Conservation (phyloP, 345 rosid genomes). For the Gossypium mustelinum region DNA sequence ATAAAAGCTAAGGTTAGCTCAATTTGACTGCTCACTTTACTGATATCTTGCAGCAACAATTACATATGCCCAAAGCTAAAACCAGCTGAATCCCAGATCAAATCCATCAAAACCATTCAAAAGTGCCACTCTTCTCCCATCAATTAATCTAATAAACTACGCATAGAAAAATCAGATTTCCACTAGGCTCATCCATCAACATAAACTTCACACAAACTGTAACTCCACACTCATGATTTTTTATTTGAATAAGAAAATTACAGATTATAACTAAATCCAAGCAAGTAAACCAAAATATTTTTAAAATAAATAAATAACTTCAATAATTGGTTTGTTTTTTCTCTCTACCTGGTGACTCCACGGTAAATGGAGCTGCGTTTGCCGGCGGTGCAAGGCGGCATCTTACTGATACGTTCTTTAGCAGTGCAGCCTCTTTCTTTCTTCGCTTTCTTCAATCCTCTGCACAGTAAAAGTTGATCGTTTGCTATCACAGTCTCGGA, state of each 20-base stretch:
- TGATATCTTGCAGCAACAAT: not conserved
- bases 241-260: not conserved
- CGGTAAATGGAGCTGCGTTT: constrained; percentile 99
- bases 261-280: not conserved
- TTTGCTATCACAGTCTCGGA: constrained; percentile 69
- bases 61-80: not conserved
- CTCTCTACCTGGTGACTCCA: constrained; percentile 84
- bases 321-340: not conserved
- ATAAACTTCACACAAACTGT: not conserved
- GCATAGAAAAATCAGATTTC: not conserved
- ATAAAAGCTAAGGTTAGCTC: constrained; percentile 6
- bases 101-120: not conserved
- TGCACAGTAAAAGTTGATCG: constrained; percentile 75
- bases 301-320: not conserved
- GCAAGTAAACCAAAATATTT: not conserved
- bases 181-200: not conserved
- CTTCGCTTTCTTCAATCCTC: constrained; percentile 86
- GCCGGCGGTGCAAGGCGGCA: constrained; percentile 98
- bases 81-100: not conserved
- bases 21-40: not conserved
- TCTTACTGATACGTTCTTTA: constrained; percentile 95
- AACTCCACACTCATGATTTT: not conserved
- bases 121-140: not conserved
- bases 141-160: constrained; percentile 1
- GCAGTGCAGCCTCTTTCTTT: constrained; percentile 98